Conservation (phyloP, 148 eudicot genomes). For the Fallopia convolvulus region DNA sequence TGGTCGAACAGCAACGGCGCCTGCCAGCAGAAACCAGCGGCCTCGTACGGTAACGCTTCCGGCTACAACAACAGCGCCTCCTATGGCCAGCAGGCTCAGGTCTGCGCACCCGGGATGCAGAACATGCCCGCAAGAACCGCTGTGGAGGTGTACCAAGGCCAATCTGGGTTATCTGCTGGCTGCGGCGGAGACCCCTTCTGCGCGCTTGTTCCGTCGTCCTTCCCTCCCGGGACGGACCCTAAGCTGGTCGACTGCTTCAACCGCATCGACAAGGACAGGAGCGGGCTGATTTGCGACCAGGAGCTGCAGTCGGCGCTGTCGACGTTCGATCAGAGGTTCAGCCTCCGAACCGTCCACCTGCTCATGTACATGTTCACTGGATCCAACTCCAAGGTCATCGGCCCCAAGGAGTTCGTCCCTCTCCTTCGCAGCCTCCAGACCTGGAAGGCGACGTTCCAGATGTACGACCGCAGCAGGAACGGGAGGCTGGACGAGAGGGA, state of each 20-base stretch:
- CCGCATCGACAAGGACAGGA: conserved; percentile 20
- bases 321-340: conserved; percentile 14
- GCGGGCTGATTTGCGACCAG: conserved; percentile 18
- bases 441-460: conserved; percentile 14
- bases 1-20: neutral
- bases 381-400: conserved; percentile 12
- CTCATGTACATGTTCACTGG: conserved; percentile 22
- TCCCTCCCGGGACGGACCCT: conserved; percentile 20
- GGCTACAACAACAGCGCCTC: neutral
- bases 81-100: neutral
- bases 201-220: conserved; percentile 17
- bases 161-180: too few relatives aligned
- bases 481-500: conserved; percentile 4
- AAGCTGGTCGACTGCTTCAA: conserved; percentile 20
- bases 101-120: neutral
- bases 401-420: conserved; percentile 11
- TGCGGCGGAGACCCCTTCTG: conserved; percentile 15
- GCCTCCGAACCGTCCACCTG: conserved; percentile 22
- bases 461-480: neutral
- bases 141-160: neutral
- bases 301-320: conserved; percentile 22
- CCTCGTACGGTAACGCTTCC: neutral
- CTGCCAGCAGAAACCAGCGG: neutral
- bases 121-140: neutral
- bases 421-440: conserved; percentile 13